A percentile compares a stretch with the other conserved stretches of the same genome.
phyloP scores from a whole-genome alignment of 2,329 filamentous ascomycete genomes.

The Iodosphaeria phyllophila region DNA sequence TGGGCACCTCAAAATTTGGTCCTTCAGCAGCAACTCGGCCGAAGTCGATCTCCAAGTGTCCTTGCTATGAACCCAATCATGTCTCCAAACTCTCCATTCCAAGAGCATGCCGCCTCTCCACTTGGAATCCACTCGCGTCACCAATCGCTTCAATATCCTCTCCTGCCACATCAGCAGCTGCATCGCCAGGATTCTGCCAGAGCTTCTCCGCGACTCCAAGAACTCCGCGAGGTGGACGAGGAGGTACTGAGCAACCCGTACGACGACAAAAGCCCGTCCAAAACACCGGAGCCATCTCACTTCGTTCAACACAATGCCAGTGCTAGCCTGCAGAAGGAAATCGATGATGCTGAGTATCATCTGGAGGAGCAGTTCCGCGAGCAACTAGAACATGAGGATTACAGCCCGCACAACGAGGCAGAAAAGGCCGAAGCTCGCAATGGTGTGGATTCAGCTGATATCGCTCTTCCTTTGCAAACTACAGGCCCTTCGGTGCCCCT shows the following conservation, averaged over 20 bases:
- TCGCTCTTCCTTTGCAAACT: constrained; percentile 15
- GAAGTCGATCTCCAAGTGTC: constrained; percentile 46
- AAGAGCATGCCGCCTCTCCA: constrained; percentile 26
- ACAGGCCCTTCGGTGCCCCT: constrained; percentile 29
- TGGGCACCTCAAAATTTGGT: constrained; percentile 39
- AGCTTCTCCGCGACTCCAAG: constrained; percentile 45
- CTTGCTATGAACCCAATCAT: constrained; percentile 33
- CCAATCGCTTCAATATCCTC: constrained; percentile 38
- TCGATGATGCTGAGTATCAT: constrained; percentile 74
- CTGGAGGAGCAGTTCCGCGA: constrained; percentile 63
- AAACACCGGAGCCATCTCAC: constrained; percentile 26
- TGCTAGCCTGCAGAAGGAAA: constrained; percentile 62
- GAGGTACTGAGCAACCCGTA: constrained; percentile 25
- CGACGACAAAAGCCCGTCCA: constrained; percentile 28
- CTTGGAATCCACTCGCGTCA: constrained; percentile 34
- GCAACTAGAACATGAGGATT: constrained; percentile 62
- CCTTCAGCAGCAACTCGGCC: constrained; percentile 29
- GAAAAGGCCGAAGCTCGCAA: constrained; percentile 13
- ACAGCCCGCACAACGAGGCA: constrained; percentile 41
- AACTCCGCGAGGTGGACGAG: constrained; percentile 57
- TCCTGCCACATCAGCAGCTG: constrained; percentile 37
- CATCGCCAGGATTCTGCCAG: constrained; percentile 32
- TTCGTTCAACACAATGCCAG: constrained; percentile 50
- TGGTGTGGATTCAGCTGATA: constrained; percentile 5
- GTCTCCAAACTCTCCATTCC: constrained; percentile 46